A percentile compares a stretch with the other conserved stretches of the same genome.
These are phyloP conservation scores for Candida jianshihensis DNA, from an alignment of 805 yeast genomes.

Conservation along the genomic window DNA sequence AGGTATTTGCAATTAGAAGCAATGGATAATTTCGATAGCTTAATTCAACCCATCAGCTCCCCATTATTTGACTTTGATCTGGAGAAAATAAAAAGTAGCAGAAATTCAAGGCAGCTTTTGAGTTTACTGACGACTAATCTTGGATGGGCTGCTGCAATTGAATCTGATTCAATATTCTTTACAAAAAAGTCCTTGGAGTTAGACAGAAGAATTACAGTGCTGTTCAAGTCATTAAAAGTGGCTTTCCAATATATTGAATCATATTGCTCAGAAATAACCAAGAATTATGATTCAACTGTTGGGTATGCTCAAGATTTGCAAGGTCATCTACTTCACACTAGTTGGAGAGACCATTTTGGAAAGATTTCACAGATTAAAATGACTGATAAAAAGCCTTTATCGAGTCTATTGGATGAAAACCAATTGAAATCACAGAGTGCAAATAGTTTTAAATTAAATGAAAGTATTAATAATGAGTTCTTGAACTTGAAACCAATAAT, in stretches of 20 bases:
- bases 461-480: slow-evolving; percentile 15
- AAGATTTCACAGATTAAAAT: slow-evolving; percentile 7
- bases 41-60: slow-evolving; percentile 30
- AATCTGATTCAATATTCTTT: slow-evolving; percentile 32
- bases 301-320: slow-evolving; percentile 33
- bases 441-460: slow-evolving; percentile 19
- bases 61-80: slow-evolving; percentile 27
- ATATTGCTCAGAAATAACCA: slow-evolving; percentile 43
- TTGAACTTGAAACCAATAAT: slow-evolving; percentile 28
- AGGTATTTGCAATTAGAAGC: slow-evolving; percentile 10
- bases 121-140: slow-evolving; percentile 36
- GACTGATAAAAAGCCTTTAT: slow-evolving; percentile 6
- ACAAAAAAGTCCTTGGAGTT: slow-evolving; percentile 25
- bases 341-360: slow-evolving; percentile 13
- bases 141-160: slow-evolving; percentile 46
- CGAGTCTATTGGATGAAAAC: slow-evolving; percentile 7
- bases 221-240: slow-evolving; percentile 40
- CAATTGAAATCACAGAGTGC: slow-evolving; percentile 22
- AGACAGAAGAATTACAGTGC: slow-evolving; percentile 29
- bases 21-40: slow-evolving; percentile 8
- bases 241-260: slow-evolving; percentile 43
- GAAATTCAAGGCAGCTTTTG: slow-evolving; percentile 17
- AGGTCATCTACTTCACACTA: slow-evolving; percentile 30
- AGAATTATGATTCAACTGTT: slow-evolving; percentile 32
- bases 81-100: slow-evolving; percentile 9